These are phyloP conservation scores for Fraxinus albicans DNA, from an alignment of 305 asterid species.

Conservation along the genomic window DNA sequence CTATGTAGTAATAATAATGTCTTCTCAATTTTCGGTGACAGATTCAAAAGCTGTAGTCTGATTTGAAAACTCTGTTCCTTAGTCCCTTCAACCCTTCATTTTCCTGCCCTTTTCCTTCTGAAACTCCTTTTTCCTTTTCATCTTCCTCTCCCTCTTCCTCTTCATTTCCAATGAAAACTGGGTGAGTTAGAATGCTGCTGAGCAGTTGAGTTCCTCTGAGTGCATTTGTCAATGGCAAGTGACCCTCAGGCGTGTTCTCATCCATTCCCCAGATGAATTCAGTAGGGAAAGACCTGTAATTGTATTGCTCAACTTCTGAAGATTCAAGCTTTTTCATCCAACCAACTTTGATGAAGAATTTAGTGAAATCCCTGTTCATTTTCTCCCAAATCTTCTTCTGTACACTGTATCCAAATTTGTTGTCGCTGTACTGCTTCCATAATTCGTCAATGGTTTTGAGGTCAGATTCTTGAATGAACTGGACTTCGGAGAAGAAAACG, in stretches of 20 bases:
- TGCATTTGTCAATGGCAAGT: conserved; percentile 86
- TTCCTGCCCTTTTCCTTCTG: conserved; percentile 9
- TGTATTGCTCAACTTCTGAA: conserved; percentile 69
- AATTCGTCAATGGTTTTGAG: conserved; percentile 59
- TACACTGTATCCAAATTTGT: conserved; percentile 73
- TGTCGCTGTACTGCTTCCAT: conserved; percentile 64
- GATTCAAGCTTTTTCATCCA: conserved; percentile 89
- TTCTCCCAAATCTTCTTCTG: conserved; percentile 73
- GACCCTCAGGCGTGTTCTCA: conserved; percentile 66
- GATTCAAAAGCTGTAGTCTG: conserved; percentile 62
- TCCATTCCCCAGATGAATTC: conserved; percentile 78
- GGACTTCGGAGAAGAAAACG: conserved; percentile 90
- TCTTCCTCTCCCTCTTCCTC: conserved; percentile 29
- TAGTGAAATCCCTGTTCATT: conserved; percentile 51
- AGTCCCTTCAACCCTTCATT: conserved; percentile 34
- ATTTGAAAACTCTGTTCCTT: conserved; percentile 37
- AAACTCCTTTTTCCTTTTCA: not conserved
- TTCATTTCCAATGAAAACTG: conserved; percentile 52
- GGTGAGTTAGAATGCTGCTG: conserved; percentile 52
- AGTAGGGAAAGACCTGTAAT: conserved; percentile 72
- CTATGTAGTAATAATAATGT: not conserved
- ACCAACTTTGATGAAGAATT: conserved; percentile 57
- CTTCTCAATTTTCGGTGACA: not conserved
- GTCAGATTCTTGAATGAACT: conserved; percentile 60
- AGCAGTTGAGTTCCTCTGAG: conserved; percentile 78